These are phyloP conservation scores for Coleophoma crateriformis DNA, from an alignment of 2,329 filamentous ascomycete genomes.

Conservation along the genomic window DNA sequence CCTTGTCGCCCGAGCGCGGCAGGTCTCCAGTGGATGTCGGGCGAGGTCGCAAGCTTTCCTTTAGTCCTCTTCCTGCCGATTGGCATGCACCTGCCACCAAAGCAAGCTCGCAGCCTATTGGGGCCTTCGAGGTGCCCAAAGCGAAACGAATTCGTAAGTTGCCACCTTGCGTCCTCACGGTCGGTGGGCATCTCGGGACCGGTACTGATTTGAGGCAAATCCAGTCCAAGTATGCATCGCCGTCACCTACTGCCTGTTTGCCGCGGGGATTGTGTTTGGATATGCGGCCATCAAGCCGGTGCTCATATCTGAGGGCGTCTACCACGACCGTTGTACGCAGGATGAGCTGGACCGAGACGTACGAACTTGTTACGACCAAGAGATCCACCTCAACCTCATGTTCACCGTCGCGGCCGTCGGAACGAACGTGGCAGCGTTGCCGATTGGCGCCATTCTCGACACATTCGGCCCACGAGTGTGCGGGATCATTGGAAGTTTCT, in stretches of 20 bases:
- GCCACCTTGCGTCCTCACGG: not conserved
- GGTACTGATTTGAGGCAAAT: too few species aligned
- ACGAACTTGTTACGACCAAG: slow-evolving; percentile 52
- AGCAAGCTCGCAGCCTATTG: slow-evolving; percentile 17
- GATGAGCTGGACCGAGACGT: slow-evolving; percentile 42
- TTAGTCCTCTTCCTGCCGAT: slow-evolving; percentile 16
- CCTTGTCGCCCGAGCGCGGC: slow-evolving; percentile 16
- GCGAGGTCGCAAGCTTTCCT: slow-evolving; percentile 18
- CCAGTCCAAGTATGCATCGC: slow-evolving; percentile 65
- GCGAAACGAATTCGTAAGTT: slow-evolving; percentile 27
- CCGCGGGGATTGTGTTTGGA: slow-evolving; percentile 76
- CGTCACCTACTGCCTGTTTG: slow-evolving; percentile 69
- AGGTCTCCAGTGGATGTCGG: slow-evolving; percentile 11
- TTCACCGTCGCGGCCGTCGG: slow-evolving; percentile 85
- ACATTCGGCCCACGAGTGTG: slow-evolving; percentile 73
- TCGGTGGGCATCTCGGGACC: too few species aligned
- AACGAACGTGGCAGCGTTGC: slow-evolving; percentile 81
- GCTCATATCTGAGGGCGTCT: slow-evolving; percentile 67
- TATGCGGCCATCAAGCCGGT: slow-evolving; percentile 83
- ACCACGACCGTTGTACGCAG: slow-evolving; percentile 56
- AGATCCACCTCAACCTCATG: slow-evolving; percentile 77
- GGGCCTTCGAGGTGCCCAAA: slow-evolving; percentile 32
- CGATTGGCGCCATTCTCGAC: slow-evolving; percentile 81
- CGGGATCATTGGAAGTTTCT: slow-evolving; percentile 64
- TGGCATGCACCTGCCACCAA: slow-evolving; percentile 12